Evolutionary conservation across 306 rosid genomes (phyloP), one percentile per base, ranked within the genome.

Genomic region (Malus fusca): DNA sequence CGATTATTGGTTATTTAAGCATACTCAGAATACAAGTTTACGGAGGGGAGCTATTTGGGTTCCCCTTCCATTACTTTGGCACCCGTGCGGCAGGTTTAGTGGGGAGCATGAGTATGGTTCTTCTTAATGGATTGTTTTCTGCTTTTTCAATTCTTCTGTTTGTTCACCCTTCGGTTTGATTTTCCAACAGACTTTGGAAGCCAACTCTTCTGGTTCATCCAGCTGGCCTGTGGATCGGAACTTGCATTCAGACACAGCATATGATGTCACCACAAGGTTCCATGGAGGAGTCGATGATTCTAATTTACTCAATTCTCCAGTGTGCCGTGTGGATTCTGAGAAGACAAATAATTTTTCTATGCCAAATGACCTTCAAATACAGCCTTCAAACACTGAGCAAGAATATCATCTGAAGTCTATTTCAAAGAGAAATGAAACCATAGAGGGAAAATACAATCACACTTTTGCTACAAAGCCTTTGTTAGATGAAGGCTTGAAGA

Each of bases 401-500:
- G 82, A 72, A 17, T 66, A 56, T 67, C 30, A 60, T 79, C 75
- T 71, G 26, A 82, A 84, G 44, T 74, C 85, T 14, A 81, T 69
- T 69, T 72, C 76, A 44, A 87, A 84, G 90, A 76, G 76, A 65
- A 82, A 65, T 79, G 79, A 42, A 28, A 68, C 52, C 75, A 22
- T 73, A 46, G 90, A 81, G 85, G 89, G 83, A 74, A 81, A 76
- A 75, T 58, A 81, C 55, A 85, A 78, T 71, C 63, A 69, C 56
- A 21, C 35, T 66, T 81, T 81, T 75, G 70, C 82, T 62, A 71
- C 64, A 51, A 88, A 78, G 80, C 79, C 89, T 58, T 74, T 70
- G 65, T 77, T 87, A 48, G 91, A 82, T 79, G 92, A 85, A 80
- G 85, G 90, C 75, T 80, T 93, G 80, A 90, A 84, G 81, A 93